Percentiles rank a stretch among this genome's conserved stretches.
phyloP scores from a whole-genome alignment of 2,329 filamentous ascomycete genomes.

The Microcyclospora pomicola region DNA sequence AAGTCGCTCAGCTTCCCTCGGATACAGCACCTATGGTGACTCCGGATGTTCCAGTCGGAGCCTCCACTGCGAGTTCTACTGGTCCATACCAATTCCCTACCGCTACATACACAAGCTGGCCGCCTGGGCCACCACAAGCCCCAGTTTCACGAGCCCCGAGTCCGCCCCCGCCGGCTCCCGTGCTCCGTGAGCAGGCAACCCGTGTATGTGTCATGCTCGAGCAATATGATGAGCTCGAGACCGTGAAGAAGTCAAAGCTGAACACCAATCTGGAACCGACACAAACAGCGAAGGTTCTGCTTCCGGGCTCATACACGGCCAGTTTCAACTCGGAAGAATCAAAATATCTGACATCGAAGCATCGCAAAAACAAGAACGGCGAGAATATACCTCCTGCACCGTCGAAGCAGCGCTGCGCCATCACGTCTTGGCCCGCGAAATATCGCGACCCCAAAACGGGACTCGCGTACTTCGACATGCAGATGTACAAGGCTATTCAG shows the following conservation, averaged over 20 bases:
- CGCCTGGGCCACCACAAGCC: no score
- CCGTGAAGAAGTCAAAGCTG: conserved; percentile 5
- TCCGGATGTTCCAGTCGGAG: no score
- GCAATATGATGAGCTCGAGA: conserved; percentile 21
- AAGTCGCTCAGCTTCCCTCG: no score
- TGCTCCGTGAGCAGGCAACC: conserved; percentile 21
- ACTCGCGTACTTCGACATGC: conserved; percentile 63
- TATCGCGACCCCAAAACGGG: conserved; percentile 79
- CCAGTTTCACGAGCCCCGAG: no score
- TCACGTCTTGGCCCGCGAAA: conserved; percentile 59
- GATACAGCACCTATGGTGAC: no score
- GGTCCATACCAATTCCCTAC: no score
- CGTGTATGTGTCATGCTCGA: conserved; percentile 21
- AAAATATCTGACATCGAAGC: conserved; percentile 41
- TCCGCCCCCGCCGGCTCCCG: conserved; percentile 9
- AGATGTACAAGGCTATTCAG: conserved; percentile 72
- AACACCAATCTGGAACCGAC: conserved; percentile 34
- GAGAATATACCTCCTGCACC: conserved; percentile 23
- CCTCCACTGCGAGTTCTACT: no score
- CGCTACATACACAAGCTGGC: no score
- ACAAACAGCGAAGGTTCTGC: conserved; percentile 45
- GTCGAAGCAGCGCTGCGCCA: conserved; percentile 48
- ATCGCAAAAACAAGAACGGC: conserved; percentile 25
- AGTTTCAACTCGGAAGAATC: conserved; percentile 38
- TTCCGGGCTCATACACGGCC: conserved; percentile 25